Conservation (phyloP, 176 grass and related monocot genomes). For the Pharus latifolius region DNA sequence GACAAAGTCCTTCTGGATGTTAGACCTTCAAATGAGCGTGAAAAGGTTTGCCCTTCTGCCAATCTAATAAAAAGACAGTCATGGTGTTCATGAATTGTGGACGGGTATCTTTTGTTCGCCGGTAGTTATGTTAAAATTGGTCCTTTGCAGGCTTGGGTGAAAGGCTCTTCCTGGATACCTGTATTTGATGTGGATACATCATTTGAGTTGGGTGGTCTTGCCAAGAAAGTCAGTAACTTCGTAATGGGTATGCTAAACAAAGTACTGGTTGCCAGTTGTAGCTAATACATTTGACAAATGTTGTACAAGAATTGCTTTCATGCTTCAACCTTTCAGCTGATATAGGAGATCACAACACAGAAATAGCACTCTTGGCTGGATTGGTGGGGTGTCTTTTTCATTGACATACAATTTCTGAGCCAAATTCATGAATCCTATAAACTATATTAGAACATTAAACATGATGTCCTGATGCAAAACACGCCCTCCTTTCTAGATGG, state of each 20-base stretch:
- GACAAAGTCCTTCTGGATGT: slow-evolving; percentile 87
- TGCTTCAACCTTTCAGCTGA: neutral
- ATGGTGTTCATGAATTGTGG: neutral
- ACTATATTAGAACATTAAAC: neutral
- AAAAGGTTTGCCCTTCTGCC: slow-evolving; percentile 45
- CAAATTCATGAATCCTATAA: neutral
- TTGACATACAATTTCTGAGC: too few relatives aligned
- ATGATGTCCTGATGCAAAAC: neutral
- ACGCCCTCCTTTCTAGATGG: neutral
- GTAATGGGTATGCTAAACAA: slow-evolving; percentile 58
- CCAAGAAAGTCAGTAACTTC: slow-evolving; percentile 82
- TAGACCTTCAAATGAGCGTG: slow-evolving; percentile 66
- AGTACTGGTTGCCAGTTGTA: neutral
- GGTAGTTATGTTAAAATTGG: neutral
- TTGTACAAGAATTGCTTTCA: neutral
- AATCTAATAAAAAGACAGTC: neutral
- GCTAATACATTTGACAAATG: neutral
- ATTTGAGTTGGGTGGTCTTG: slow-evolving; percentile 36
- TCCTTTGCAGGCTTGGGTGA: slow-evolving; percentile 65
- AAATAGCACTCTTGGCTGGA: neutral
- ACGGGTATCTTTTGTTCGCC: neutral
- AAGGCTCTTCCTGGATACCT: slow-evolving; percentile 93
- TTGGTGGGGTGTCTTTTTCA: too few relatives aligned
- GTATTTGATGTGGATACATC: slow-evolving; percentile 69
- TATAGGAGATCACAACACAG: neutral